These are phyloP conservation scores for Pythium periplocum DNA, from an alignment of 352 stramenopile genomes.

Conservation along the genomic window DNA sequence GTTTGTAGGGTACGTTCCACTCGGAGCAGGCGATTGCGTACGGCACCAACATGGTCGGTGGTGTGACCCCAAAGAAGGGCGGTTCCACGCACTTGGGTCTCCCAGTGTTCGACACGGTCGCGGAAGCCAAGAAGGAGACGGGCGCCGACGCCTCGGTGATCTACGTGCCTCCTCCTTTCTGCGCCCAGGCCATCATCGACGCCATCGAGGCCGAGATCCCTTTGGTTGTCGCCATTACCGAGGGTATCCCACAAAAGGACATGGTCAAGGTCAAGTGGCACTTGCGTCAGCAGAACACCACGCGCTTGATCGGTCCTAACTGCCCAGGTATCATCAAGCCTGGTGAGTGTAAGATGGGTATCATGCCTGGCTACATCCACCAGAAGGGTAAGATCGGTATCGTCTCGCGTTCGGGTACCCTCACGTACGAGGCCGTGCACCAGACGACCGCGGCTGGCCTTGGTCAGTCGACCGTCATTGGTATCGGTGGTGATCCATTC, in stretches of 20 bases:
- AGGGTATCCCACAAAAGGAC: constrained; percentile 99
- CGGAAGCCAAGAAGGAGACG: constrained; percentile 82
- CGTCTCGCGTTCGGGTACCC: constrained; percentile 96
- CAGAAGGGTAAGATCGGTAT: constrained; percentile 97
- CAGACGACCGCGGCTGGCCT: constrained; percentile 96
- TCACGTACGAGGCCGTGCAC: constrained; percentile 99
- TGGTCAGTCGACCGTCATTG: constrained; percentile 98
- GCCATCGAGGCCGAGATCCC: constrained; percentile 96
- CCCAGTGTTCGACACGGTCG: constrained; percentile 98
- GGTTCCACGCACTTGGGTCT: constrained; percentile 95
- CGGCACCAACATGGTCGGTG: constrained; percentile 99
- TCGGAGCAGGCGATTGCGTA: constrained; percentile 98
- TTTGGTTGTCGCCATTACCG: constrained; percentile 97
- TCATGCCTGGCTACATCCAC: constrained; percentile 99
- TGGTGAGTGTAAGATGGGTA: constrained; percentile 99
- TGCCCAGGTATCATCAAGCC: constrained; percentile 99
- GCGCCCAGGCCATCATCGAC: constrained; percentile 97
- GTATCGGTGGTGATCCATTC: constrained; percentile 99
- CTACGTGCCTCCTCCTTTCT: constrained; percentile 98
- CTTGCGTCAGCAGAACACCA: constrained; percentile 90
- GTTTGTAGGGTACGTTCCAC: constrained; percentile 96
- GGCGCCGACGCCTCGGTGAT: constrained; percentile 97
- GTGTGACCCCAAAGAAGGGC: constrained; percentile 98
- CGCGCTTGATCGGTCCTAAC: constrained; percentile 98
- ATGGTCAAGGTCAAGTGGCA: constrained; percentile 99